Evolutionary conservation across 2,329 filamentous ascomycete genomes (phyloP).

Genomic region (Fusarium miscanthi): DNA sequence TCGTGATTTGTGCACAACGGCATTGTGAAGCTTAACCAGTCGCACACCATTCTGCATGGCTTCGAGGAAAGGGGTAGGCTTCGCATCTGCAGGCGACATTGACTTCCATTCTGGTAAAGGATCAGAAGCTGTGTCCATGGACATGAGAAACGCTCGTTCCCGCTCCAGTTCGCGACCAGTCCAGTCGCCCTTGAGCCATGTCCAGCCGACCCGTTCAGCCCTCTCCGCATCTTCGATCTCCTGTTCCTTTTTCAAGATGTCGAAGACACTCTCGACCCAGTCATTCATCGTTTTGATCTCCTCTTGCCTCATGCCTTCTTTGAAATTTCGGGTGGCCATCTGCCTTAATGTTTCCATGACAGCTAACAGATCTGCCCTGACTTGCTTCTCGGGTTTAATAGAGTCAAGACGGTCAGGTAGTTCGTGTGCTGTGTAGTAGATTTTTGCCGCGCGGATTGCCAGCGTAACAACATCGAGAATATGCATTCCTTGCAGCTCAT

Average conservation of each 20-base stretch:
- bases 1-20: conserved; percentile 84
- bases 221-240: conserved; percentile 78
- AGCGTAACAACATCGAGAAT: conserved; percentile 92
- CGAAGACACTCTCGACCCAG: conserved; percentile 84
- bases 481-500: conserved; percentile 90
- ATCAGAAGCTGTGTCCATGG: conserved; percentile 72
- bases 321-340: conserved; percentile 89
- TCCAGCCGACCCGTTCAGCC: conserved; percentile 78
- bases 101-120: conserved; percentile 76
- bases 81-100: conserved; percentile 50
- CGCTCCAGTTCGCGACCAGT: conserved; percentile 77
- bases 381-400: conserved; percentile 87
- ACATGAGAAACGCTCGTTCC: conserved; percentile 83
- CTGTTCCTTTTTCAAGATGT: conserved; percentile 81
- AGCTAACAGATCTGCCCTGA: conserved; percentile 83
- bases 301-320: conserved; percentile 80
- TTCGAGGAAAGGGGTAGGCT: conserved; percentile 79
- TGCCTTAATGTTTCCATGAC: conserved; percentile 93
- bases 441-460: conserved; percentile 93
- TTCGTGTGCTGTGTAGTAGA: conserved; percentile 95
- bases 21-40: conserved; percentile 90
- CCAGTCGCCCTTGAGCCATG: conserved; percentile 86
- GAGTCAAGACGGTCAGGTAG: conserved; percentile 84
- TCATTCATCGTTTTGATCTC: conserved; percentile 79
- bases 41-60: conserved; percentile 81